These are phyloP conservation scores for Talinum fruticosum DNA, from an alignment of 148 eudicot genomes.

Conservation along the genomic window DNA sequence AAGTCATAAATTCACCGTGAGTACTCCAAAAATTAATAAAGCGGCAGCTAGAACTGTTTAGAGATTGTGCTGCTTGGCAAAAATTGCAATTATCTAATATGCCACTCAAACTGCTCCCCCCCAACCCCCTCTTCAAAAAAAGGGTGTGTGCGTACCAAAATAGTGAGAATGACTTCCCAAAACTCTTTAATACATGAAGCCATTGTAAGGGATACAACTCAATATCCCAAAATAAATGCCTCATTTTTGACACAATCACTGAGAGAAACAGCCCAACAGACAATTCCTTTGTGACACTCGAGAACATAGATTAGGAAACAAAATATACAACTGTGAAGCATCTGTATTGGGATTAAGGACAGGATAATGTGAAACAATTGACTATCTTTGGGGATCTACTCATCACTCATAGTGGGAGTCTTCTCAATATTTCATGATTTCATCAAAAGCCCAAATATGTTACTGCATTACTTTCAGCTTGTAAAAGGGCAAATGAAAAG, in stretches of 20 bases:
- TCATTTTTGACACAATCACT: not conserved
- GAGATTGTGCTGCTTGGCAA: not conserved
- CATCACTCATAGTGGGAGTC: not conserved
- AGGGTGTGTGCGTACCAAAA: too few relatives aligned
- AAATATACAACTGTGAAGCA: not conserved
- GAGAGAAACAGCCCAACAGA: not conserved
- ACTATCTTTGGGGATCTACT: not conserved
- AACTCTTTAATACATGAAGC: too few relatives aligned
- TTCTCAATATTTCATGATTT: too few relatives aligned
- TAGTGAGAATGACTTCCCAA: too few relatives aligned
- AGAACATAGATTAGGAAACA: too few relatives aligned
- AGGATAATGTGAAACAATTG: not conserved
- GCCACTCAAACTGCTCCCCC: too few relatives aligned
- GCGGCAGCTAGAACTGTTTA: not conserved
- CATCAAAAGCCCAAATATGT: too few relatives aligned
- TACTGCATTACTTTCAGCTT: too few relatives aligned
- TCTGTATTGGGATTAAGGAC: not conserved
- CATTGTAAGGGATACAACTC: too few relatives aligned
- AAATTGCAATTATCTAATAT: not conserved
- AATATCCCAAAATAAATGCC: not conserved
- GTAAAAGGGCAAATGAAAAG: too few relatives aligned
- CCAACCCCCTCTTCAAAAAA: too few relatives aligned
- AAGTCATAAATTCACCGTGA: not conserved
- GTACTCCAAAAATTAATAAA: not conserved
- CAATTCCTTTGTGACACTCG: not conserved